A percentile compares a stretch with the other conserved stretches of the same genome.
Conservation (phyloP, 2,329 filamentous ascomycete species). For the Pseudovirgaria hyperparasitica region DNA sequence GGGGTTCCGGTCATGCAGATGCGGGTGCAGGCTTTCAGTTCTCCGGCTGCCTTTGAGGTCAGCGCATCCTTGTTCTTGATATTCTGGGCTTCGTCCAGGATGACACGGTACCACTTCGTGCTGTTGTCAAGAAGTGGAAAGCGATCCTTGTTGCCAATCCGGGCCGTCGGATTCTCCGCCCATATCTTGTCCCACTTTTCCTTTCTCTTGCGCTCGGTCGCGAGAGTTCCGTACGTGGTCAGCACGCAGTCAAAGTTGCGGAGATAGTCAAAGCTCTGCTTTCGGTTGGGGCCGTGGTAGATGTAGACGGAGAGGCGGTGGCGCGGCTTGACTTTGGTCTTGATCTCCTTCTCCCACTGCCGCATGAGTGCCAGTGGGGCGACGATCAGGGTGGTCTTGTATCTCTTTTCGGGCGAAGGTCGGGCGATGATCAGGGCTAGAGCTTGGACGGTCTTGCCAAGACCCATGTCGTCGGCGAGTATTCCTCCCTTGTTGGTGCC, state of each 20-base stretch:
- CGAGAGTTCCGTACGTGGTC: constrained; percentile 65
- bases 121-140: constrained; percentile 43
- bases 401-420: constrained; percentile 43
- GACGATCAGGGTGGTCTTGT: constrained; percentile 69
- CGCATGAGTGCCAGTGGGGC: constrained; percentile 67
- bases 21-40: constrained; percentile 47
- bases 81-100: constrained; percentile 68
- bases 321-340: constrained; percentile 48
- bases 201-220: constrained; percentile 52
- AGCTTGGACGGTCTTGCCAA: constrained; percentile 75
- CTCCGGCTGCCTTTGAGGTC: constrained; percentile 45
- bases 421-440: constrained; percentile 62
- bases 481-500: constrained; percentile 63
- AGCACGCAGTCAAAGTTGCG: constrained; percentile 60
- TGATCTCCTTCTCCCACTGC: constrained; percentile 76
- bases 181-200: constrained; percentile 36
- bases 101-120: constrained; percentile 53
- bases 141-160: constrained; percentile 7
- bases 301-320: constrained; percentile 53
- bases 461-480: constrained; percentile 64
- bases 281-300: constrained; percentile 50
- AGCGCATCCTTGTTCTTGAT: constrained; percentile 65
- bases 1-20: constrained; percentile 73
- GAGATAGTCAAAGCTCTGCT: constrained; percentile 46
- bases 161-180: not conserved